Evolutionary conservation across 2,329 filamentous ascomycete genomes (phyloP).

Genomic region (Tolypocladium ophioglossoides): DNA sequence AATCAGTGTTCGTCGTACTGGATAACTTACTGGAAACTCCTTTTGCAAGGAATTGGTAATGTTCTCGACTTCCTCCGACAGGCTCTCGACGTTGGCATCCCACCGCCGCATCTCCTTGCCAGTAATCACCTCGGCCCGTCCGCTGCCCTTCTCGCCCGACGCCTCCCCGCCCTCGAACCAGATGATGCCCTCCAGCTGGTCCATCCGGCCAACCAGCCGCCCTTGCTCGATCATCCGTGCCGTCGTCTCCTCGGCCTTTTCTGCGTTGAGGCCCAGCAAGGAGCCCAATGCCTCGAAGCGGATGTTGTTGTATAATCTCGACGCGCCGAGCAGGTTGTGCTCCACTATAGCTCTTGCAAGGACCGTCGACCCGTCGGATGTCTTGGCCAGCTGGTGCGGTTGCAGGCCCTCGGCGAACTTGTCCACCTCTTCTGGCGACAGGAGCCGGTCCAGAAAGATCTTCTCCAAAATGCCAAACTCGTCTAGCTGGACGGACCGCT

Average conservation of each 20-base stretch:
- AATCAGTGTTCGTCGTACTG: not conserved
- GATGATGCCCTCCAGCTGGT: slow-evolving; percentile 83
- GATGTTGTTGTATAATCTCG: slow-evolving; percentile 69
- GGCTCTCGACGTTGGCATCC: slow-evolving; percentile 77
- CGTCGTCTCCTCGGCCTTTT: slow-evolving; percentile 82
- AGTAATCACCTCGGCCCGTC: slow-evolving; percentile 50
- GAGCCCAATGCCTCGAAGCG: slow-evolving; percentile 62
- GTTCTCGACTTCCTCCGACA: slow-evolving; percentile 84
- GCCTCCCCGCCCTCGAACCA: slow-evolving; percentile 73
- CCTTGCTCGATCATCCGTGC: slow-evolving; percentile 95
- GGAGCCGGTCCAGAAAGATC: slow-evolving; percentile 86
- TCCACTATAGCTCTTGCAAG: slow-evolving; percentile 89
- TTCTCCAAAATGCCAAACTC: slow-evolving; percentile 91
- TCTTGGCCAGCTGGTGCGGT: slow-evolving; percentile 83
- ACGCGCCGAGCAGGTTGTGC: slow-evolving; percentile 86
- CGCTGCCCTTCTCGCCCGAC: slow-evolving; percentile 56
- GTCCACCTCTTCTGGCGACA: slow-evolving; percentile 72
- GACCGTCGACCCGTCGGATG: slow-evolving; percentile 84
- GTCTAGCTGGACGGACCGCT: slow-evolving; percentile 61
- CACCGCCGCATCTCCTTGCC: slow-evolving; percentile 70
- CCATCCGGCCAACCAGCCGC: slow-evolving; percentile 76
- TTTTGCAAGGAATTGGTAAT: slow-evolving; percentile 72
- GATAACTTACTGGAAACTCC: slow-evolving; percentile 54
- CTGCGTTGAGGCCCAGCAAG: slow-evolving; percentile 67
- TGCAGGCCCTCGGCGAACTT: slow-evolving; percentile 73